These are phyloP conservation scores for Cerioporus squamosus DNA, from an alignment of 1,284 basidiomycete genomes.

Conservation along the genomic window DNA sequence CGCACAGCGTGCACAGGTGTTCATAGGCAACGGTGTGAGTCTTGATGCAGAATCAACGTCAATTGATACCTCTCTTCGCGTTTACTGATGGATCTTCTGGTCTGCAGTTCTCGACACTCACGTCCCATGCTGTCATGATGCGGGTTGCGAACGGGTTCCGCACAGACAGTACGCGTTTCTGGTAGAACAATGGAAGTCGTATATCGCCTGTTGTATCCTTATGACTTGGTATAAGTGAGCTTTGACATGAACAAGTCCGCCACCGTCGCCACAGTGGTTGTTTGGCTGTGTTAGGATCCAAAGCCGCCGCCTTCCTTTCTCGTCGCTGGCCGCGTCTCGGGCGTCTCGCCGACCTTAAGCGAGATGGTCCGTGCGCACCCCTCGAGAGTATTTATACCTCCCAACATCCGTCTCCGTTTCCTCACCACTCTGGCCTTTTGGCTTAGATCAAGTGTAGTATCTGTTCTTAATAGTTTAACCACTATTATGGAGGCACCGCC, in stretches of 20 bases:
- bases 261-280: conserved; percentile 1
- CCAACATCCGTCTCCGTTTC: background rate
- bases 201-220: no score
- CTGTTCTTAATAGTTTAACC: conserved; percentile 87
- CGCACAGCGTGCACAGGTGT: conserved; percentile 44
- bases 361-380: conserved; percentile 13
- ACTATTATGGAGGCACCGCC: conserved; percentile 58
- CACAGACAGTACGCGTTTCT: conserved; percentile 27
- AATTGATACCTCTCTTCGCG: no score
- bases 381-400: background rate
- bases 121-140: conserved; percentile 59
- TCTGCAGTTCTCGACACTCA: conserved; percentile 60
- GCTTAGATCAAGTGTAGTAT: conserved; percentile 98
- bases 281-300: conserved; percentile 15
- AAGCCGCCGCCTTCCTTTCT: conserved; percentile 15
- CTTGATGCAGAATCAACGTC: no score
- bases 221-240: no score
- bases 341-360: background rate
- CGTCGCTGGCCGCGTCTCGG: background rate
- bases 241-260: no score
- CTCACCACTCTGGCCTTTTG: conserved; percentile 90
- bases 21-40: conserved; percentile 51
- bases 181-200: no score
- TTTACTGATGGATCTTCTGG: background rate
- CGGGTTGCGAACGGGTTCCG: conserved; percentile 44